These are phyloP conservation scores for Polychaeton citri DNA, from an alignment of 2,329 filamentous ascomycete species.

Conservation along the genomic window DNA sequence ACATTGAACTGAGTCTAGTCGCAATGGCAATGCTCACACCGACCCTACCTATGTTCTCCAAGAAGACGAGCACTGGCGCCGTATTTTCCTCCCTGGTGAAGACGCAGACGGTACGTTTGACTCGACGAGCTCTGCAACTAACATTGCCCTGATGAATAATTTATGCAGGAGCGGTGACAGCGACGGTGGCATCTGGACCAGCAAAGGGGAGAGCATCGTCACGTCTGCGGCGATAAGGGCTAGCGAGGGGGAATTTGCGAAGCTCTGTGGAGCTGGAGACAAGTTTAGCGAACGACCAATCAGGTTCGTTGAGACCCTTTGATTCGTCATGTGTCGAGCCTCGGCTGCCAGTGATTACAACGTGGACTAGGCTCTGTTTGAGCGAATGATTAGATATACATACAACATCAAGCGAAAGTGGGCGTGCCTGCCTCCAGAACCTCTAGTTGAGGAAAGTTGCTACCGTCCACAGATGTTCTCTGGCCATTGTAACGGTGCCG, in stretches of 20 bases:
- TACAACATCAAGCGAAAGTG: too few species aligned
- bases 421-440: too few species aligned
- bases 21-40: slow-evolving; percentile 1
- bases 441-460: too few species aligned
- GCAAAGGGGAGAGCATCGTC: not conserved
- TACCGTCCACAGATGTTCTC: too few species aligned
- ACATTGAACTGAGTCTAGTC: slow-evolving; percentile 1
- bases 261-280: slow-evolving; percentile 2
- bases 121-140: not conserved
- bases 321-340: too few species aligned
- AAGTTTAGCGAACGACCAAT: not conserved
- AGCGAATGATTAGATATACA: too few species aligned
- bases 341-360: too few species aligned
- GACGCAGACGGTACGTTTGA: not conserved
- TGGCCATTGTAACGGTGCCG: too few species aligned
- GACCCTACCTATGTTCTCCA: slow-evolving; percentile 6
- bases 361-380: too few species aligned
- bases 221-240: not conserved
- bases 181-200: not conserved
- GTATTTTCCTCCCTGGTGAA: slow-evolving; percentile 2
- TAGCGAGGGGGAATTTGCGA: not conserved
- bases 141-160: not conserved
- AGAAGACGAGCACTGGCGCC: slow-evolving; percentile 5
- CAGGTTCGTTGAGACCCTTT: too few species aligned
- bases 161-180: not conserved